These are phyloP conservation scores for Mallotus repandus DNA, from an alignment of 441 rosid genomes.

Conservation along the genomic window DNA sequence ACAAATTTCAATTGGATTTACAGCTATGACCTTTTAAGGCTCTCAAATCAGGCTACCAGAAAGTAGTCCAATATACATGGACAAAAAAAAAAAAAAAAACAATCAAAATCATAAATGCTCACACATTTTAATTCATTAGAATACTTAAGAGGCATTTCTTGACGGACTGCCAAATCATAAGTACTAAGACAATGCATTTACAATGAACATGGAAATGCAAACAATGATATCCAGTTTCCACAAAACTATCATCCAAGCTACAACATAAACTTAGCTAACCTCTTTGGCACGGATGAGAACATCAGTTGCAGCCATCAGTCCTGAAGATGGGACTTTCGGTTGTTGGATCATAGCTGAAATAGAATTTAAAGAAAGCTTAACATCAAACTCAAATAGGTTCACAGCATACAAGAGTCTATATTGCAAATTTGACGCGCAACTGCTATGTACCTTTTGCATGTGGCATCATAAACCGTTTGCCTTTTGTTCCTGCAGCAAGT, in stretches of 20 bases:
- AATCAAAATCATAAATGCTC: not conserved
- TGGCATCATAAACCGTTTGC: conserved; percentile 83
- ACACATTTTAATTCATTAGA: not conserved
- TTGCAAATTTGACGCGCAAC: conserved; percentile 12
- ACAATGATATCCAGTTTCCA: not conserved
- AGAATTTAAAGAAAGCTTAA: conserved; percentile 15
- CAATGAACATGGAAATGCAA: not conserved
- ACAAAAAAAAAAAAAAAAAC: not conserved
- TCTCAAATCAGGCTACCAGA: not conserved
- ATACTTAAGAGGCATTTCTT: not conserved
- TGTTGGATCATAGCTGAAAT: conserved; percentile 77
- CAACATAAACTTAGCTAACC: conserved; percentile 40
- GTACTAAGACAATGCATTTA: conserved; percentile 1
- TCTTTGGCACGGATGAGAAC: conserved; percentile 81
- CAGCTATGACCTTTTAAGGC: not conserved
- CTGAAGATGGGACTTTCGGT: conserved; percentile 77
- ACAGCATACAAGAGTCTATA: conserved; percentile 4
- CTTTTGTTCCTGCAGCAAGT: conserved; percentile 79
- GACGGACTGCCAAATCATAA: not conserved
- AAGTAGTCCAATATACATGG: not conserved
- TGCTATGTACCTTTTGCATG: conserved; percentile 67
- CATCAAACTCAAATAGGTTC: not conserved
- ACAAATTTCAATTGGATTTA: not conserved
- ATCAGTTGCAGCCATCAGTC: conserved; percentile 82
- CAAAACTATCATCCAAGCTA: not conserved